Base-by-base conservation (phyloP, 208 protist species). In the Leishmania arabica region DNA sequence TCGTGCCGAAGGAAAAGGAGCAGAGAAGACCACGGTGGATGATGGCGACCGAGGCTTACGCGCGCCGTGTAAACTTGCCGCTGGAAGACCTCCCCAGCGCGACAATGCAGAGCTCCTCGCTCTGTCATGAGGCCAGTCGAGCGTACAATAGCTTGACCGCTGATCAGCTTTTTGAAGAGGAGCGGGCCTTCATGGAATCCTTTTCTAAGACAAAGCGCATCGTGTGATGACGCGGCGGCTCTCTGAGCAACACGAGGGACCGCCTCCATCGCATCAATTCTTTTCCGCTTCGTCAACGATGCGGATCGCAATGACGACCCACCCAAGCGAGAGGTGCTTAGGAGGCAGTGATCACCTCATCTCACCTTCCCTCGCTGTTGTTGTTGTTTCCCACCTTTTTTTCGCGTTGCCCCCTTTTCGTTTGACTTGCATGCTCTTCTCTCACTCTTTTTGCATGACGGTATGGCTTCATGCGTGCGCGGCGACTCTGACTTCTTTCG, bases 81-180 rank as follows among this genome's bases (percentile, higher is more conserved):
- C 47, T 53, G 19, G n/a, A 19, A 27, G 69, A 76, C 8, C 37
- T 47, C 53, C 68, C 54, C 64, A 68, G 37, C 37, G 7, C 47
- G 49, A 27, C 60, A n/a, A 42, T 27, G 24, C 56, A 42, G 24
- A 47, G 65, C 42, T 64, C n/a, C 27, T 79, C 77, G 40, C 56
- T 78, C 21, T 66, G 42, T 19, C 3, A 78, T 31, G 75, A 79
- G 45, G 11, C 54, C 40, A 53, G 34, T 5, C 82, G 73, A 21
- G 72, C 71, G 34, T 84, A 88, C 56, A 80, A 83, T 49, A 78
- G 60, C 76, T 75, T 80, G 78, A 86, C 81, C 3, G 89, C 75
- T 21, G 88, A 90, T 1, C 83, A 92, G 62, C 78, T 94, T 75
- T 87, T 94, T 54, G 78, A 75, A 15, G 77, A 91, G 80, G 87